phyloP scores from a whole-genome alignment of 2,329 filamentous ascomycete species.

The Claviceps cyperi region DNA sequence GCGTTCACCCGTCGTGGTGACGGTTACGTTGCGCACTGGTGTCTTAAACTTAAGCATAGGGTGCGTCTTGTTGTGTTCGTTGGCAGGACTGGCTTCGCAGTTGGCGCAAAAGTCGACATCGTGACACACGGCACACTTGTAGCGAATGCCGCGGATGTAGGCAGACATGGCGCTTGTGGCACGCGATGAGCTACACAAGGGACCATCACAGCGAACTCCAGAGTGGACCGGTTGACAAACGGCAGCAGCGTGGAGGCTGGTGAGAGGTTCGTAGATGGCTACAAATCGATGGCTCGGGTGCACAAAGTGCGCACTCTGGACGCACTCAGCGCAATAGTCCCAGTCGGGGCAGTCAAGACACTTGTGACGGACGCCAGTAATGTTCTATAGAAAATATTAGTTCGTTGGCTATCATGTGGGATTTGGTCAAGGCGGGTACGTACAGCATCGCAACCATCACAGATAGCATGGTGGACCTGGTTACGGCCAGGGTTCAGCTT shows the following conservation, averaged over 20 bases:
- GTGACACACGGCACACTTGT: constrained; percentile 94
- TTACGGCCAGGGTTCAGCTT: constrained; percentile 71
- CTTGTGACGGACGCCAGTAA: constrained; percentile 85
- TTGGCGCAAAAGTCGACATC: constrained; percentile 90
- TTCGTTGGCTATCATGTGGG: neutral
- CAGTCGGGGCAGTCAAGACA: constrained; percentile 94
- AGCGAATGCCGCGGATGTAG: constrained; percentile 78
- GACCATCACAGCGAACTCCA: constrained; percentile 91
- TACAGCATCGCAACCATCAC: constrained; percentile 71
- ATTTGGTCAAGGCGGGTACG: constrained; percentile 13
- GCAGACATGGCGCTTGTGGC: constrained; percentile 33
- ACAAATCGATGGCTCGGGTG: constrained; percentile 84
- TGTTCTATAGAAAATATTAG: constrained; percentile 30
- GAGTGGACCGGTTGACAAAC: constrained; percentile 41
- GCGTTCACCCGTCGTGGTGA: constrained; percentile 72
- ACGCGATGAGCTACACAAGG: constrained; percentile 50
- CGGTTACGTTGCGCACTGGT: constrained; percentile 72
- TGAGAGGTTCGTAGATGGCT: constrained; percentile 63
- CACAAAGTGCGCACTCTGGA: constrained; percentile 47
- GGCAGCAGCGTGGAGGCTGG: constrained; percentile 9
- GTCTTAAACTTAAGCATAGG: constrained; percentile 96
- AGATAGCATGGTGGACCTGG: constrained; percentile 72
- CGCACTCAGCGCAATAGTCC: constrained; percentile 79
- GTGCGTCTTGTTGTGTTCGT: constrained; percentile 87
- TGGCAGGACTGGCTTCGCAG: constrained; percentile 78